These are phyloP conservation scores for Elongisporangium undulatum DNA, from an alignment of 352 stramenopile species.

Conservation along the genomic window DNA sequence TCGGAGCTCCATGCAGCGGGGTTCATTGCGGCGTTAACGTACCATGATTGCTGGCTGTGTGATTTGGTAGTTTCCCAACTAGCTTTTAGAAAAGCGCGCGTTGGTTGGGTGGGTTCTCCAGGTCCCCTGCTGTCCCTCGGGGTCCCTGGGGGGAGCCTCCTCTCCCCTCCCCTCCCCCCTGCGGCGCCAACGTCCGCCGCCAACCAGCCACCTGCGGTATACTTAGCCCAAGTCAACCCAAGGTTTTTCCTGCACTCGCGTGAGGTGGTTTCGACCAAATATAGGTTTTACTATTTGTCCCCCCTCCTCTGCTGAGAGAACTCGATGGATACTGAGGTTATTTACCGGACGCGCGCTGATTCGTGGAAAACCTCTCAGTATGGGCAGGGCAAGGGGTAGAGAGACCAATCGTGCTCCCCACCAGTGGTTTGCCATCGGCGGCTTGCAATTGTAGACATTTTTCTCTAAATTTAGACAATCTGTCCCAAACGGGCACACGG, in stretches of 20 bases:
- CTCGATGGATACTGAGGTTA: conserved; percentile 21
- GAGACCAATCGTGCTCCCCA: not conserved
- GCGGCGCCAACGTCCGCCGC: conserved; percentile 17
- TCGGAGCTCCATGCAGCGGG: conserved; percentile 2
- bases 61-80: conserved; percentile 21
- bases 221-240: conserved; percentile 21
- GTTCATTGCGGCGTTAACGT: conserved; percentile 2
- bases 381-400: not conserved
- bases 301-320: not conserved
- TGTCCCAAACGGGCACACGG: conserved; percentile 6
- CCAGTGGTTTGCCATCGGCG: not conserved
- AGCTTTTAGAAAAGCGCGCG: conserved; percentile 3
- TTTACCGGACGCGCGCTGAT: conserved; percentile 8
- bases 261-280: not conserved
- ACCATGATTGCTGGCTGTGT: conserved; percentile 16
- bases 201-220: conserved; percentile 28
- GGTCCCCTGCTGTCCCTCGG: not conserved
- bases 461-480: conserved; percentile 5
- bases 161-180: conserved; percentile 5
- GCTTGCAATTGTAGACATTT: not conserved
- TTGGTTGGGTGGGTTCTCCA: not conserved
- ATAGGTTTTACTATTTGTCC: not conserved
- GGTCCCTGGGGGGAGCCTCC: not conserved
- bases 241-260: not conserved
- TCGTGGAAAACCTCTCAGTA: conserved; percentile 12